Evolutionary conservation across 352 stramenopile species (phyloP).

Genomic region (Globisporangium mamillatum): DNA sequence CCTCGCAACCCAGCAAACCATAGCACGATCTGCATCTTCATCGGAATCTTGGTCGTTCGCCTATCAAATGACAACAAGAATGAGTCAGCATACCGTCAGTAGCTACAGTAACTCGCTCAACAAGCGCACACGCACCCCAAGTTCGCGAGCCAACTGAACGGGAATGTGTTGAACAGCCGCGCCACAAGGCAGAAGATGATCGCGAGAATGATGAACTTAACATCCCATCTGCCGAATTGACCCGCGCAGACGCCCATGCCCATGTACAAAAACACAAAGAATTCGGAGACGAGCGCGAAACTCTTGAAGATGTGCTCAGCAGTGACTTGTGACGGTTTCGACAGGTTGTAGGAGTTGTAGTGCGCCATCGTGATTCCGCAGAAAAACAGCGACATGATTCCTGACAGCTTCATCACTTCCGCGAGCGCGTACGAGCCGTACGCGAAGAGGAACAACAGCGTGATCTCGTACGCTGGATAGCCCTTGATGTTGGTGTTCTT

Average conservation of each 20-base stretch:
- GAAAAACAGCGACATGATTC: conserved; percentile 93
- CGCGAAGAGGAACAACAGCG: conserved; percentile 64
- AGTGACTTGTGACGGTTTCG: conserved; percentile 60
- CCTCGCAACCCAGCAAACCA: conserved; percentile 92
- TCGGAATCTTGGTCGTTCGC: conserved; percentile 58
- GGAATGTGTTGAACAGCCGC: conserved; percentile 95
- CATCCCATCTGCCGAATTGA: conserved; percentile 74
- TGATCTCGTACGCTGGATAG: conserved; percentile 79
- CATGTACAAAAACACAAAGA: conserved; percentile 82
- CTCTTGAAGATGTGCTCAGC: conserved; percentile 77
- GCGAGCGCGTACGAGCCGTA: conserved; percentile 68
- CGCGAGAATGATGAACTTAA: conserved; percentile 83
- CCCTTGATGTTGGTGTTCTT: conserved; percentile 77
- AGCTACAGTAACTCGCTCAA: not conserved
- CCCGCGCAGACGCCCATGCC: conserved; percentile 69
- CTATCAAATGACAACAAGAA: conserved; percentile 22
- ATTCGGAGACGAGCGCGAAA: conserved; percentile 66
- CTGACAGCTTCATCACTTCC: conserved; percentile 71
- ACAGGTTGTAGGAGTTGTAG: conserved; percentile 80
- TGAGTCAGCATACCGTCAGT: not conserved
- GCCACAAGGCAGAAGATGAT: conserved; percentile 85
- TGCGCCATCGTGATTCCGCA: conserved; percentile 84
- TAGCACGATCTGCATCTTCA: conserved; percentile 91
- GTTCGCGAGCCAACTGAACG: conserved; percentile 70
- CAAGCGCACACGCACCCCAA: conserved; percentile 31